phyloP scores from a whole-genome alignment of 805 yeast genomes.

The Cyberlindnera misumaiensis region DNA sequence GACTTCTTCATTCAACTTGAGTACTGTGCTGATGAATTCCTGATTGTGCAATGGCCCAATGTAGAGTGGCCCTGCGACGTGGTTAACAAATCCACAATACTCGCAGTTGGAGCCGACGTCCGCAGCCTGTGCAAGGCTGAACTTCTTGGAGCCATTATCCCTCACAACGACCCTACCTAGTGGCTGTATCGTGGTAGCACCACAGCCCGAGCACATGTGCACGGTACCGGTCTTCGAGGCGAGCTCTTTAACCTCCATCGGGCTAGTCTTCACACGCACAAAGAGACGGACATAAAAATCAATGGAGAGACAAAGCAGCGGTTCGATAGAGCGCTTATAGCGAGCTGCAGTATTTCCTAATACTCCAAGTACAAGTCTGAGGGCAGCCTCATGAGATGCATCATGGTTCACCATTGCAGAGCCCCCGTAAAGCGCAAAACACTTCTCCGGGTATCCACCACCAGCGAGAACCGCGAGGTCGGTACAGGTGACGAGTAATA shows the following conservation, averaged over 20 bases:
- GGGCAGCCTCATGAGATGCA: constrained; percentile 88
- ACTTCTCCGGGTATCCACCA: constrained; percentile 92
- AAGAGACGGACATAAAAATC: constrained; percentile 90
- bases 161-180: constrained; percentile 56
- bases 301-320: constrained; percentile 76
- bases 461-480: constrained; percentile 96
- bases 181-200: constrained; percentile 60
- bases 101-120: constrained; percentile 54
- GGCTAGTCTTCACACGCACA: constrained; percentile 69
- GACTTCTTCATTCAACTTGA: constrained; percentile 45
- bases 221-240: constrained; percentile 72
- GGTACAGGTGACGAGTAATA: constrained; percentile 88
- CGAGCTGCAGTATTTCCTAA: constrained; percentile 82
- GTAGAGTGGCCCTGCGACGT: constrained; percentile 97
- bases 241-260: constrained; percentile 73
- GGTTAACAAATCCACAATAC: constrained; percentile 64
- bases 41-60: constrained; percentile 69
- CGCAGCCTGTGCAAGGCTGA: constrained; percentile 59
- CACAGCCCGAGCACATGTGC: constrained; percentile 86
- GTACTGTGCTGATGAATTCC: constrained; percentile 58
- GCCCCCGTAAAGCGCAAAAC: constrained; percentile 93
- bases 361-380: constrained; percentile 72
- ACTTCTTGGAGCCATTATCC: constrained; percentile 40
- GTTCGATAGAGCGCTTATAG: constrained; percentile 82
- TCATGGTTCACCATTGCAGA: constrained; percentile 66